phyloP scores from a whole-genome alignment of 352 stramenopile genomes.

The Phytopythium aichiense region DNA sequence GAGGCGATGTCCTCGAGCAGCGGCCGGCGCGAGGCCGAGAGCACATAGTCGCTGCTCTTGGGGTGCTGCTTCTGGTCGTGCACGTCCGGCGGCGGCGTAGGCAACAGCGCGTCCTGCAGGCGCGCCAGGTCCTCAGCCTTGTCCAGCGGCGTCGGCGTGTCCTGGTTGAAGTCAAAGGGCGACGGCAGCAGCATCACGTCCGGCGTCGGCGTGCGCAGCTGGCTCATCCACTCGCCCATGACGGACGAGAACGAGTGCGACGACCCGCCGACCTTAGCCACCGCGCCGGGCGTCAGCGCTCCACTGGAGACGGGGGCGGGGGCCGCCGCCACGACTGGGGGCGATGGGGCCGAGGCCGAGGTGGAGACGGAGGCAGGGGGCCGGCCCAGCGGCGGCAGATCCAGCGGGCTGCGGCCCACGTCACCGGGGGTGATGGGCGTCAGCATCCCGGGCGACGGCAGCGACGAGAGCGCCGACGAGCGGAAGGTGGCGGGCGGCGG shows the following conservation, averaged over 20 bases:
- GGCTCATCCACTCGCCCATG: constrained; percentile 83
- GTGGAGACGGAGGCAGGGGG: not conserved
- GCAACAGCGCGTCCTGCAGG: constrained; percentile 72
- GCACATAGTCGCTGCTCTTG: constrained; percentile 60
- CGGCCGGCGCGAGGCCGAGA: constrained; percentile 38
- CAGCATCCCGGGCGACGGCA: constrained; percentile 51
- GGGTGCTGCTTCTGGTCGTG: constrained; percentile 56
- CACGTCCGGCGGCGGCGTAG: constrained; percentile 55
- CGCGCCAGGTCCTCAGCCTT: constrained; percentile 62
- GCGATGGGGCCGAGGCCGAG: not conserved
- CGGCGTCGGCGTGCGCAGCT: constrained; percentile 68
- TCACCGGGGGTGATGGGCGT: constrained; percentile 31
- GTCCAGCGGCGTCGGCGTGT: constrained; percentile 69
- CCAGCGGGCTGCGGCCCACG: constrained; percentile 33
- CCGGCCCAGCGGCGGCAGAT: constrained; percentile 16
- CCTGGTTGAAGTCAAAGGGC: constrained; percentile 75
- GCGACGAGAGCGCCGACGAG: constrained; percentile 31
- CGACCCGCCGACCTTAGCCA: constrained; percentile 13
- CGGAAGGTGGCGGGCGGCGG: constrained; percentile 26
- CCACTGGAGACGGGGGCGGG: not conserved
- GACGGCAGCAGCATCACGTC: constrained; percentile 78
- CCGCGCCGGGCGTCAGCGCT: constrained; percentile 10
- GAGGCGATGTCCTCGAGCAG: constrained; percentile 77
- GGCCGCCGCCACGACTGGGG: not conserved
- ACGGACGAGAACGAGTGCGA: constrained; percentile 43